A percentile compares a stretch with the other conserved stretches of the same genome.
phyloP scores from a whole-genome alignment of 495 filamentous ascomycete species.

The Chaetomium tenue region DNA sequence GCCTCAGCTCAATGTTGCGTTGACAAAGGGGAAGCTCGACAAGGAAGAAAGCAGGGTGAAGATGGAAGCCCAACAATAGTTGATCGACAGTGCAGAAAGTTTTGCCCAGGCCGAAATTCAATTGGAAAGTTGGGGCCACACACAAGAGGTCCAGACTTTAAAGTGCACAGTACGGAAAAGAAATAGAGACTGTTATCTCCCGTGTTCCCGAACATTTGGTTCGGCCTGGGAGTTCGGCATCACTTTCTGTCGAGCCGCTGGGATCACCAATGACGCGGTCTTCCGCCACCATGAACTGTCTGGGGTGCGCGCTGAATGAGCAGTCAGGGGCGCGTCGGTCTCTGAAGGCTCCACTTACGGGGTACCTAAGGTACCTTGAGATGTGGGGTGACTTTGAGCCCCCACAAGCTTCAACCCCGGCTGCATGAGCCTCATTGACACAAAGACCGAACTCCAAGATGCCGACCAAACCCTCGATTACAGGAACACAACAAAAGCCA shows the following conservation, averaged over 20 bases:
- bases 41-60: neutral
- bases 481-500: no score
- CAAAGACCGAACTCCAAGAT: no score
- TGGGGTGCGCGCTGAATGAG: neutral
- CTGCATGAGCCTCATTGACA: no score
- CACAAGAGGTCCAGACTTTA: neutral
- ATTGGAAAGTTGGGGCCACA: neutral
- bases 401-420: no score
- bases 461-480: no score
- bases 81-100: neutral
- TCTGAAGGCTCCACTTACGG: no score
- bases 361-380: no score
- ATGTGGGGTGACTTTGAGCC: no score
- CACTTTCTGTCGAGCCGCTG: neutral
- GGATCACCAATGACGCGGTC: neutral
- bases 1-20: neutral
- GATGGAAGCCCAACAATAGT: constrained; percentile 1
- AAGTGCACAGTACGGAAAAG: neutral
- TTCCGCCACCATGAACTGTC: no score
- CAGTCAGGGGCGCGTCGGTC: no score
- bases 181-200: neutral
- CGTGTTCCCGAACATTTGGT: constrained; percentile 8
- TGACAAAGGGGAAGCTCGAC: neutral
- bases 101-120: neutral
- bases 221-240: neutral